A percentile compares a stretch with the other conserved stretches of the same genome.
Conservation (phyloP, 2,329 filamentous ascomycete species). For the Clarireedia hainanense region DNA sequence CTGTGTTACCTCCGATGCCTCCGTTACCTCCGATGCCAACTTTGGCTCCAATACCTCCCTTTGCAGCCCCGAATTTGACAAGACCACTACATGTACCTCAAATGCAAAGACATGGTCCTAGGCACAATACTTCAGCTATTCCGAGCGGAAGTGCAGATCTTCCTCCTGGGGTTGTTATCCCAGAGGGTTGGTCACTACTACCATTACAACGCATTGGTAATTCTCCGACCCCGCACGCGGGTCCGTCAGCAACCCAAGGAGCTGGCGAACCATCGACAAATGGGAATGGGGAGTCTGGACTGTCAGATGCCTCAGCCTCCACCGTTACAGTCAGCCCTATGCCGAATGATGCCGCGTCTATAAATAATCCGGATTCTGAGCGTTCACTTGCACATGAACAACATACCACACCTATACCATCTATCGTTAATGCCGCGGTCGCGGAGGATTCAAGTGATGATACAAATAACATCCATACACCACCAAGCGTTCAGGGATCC, state of each 20-base stretch:
- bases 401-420: constrained; percentile 17
- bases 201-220: constrained; percentile 44
- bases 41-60: not conserved
- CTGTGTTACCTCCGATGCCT: constrained; percentile 16
- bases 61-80: constrained; percentile 1
- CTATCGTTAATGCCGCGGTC: constrained; percentile 9
- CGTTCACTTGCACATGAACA: not conserved
- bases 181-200: constrained; percentile 56
- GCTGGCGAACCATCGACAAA: constrained; percentile 17
- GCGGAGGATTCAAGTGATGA: not conserved
- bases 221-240: constrained; percentile 2
- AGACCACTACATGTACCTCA: constrained; percentile 5
- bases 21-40: constrained; percentile 10
- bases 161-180: constrained; percentile 56
- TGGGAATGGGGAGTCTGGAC: constrained; percentile 4
- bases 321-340: constrained; percentile 3
- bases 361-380: constrained; percentile 21
- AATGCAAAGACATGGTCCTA: constrained; percentile 38
- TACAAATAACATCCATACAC: constrained; percentile 12
- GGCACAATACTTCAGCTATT: constrained; percentile 42
- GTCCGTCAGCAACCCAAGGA: constrained; percentile 9
- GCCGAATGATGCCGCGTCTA: constrained; percentile 4
- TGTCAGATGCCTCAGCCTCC: constrained; percentile 16
- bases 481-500: constrained; percentile 21
- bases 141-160: constrained; percentile 53